A percentile compares a stretch with the other conserved stretches of the same genome.
Conservation (phyloP, 2,329 filamentous ascomycete species). For the Emergomyces pasteurianus region DNA sequence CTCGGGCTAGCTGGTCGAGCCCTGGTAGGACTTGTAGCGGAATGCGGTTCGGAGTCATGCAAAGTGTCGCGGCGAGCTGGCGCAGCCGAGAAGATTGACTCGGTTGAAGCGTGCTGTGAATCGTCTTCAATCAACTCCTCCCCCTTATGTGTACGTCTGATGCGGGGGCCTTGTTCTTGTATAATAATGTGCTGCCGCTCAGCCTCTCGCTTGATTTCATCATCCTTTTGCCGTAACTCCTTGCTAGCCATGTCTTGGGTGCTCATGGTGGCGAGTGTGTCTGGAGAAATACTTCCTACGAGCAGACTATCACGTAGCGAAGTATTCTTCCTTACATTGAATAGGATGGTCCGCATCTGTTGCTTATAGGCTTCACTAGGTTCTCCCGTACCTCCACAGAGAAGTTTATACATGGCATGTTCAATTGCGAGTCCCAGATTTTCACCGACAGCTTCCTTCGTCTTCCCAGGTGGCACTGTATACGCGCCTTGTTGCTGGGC, state of each 20-base stretch:
- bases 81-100: slow-evolving; percentile 37
- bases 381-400: slow-evolving; percentile 39
- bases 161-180: slow-evolving; percentile 61
- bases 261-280: slow-evolving; percentile 76
- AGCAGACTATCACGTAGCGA: slow-evolving; percentile 66
- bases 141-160: slow-evolving; percentile 87
- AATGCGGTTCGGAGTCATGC: slow-evolving; percentile 9
- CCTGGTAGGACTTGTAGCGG: slow-evolving; percentile 13
- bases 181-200: slow-evolving; percentile 63
- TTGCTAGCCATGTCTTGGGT: slow-evolving; percentile 85
- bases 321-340: slow-evolving; percentile 82
- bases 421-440: slow-evolving; percentile 69
- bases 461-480: slow-evolving; percentile 50
- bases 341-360: slow-evolving; percentile 63
- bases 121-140: slow-evolving; percentile 82
- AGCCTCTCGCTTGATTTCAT: slow-evolving; percentile 44
- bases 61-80: slow-evolving; percentile 34
- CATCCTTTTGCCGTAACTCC: slow-evolving; percentile 59
- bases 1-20: slow-evolving; percentile 20
- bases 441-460: slow-evolving; percentile 53
- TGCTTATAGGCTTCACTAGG: slow-evolving; percentile 44
- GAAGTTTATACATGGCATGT: slow-evolving; percentile 48
- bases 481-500: slow-evolving; percentile 56
- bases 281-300: slow-evolving; percentile 56
- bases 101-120: slow-evolving; percentile 33